These are phyloP conservation scores for Epichloe typhina DNA, from an alignment of 2,329 filamentous ascomycete species.

Conservation along the genomic window DNA sequence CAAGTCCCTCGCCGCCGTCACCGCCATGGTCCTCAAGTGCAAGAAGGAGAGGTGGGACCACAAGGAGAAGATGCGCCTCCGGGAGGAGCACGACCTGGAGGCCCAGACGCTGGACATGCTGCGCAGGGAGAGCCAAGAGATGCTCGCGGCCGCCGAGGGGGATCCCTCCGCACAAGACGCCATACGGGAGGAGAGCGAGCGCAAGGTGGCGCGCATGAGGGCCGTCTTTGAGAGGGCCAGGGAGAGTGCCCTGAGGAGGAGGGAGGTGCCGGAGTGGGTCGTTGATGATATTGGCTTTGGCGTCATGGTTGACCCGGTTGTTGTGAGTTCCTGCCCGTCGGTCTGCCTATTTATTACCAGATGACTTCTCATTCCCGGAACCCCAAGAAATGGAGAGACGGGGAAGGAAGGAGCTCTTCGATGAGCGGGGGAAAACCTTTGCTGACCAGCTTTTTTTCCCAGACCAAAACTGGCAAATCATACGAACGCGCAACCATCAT, in stretches of 20 bases:
- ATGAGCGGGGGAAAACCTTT: neutral
- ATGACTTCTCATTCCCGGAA: no score
- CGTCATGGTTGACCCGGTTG: conserved; percentile 59
- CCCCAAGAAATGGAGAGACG: no score
- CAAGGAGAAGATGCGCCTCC: conserved; percentile 47
- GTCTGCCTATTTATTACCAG: no score
- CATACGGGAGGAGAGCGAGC: conserved; percentile 32
- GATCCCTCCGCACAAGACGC: conserved; percentile 35
- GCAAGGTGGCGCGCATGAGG: conserved; percentile 31
- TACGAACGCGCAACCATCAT: conserved; percentile 80
- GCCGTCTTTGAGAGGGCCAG: conserved; percentile 40
- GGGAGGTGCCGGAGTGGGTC: conserved; percentile 60
- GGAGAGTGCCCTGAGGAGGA: conserved; percentile 27
- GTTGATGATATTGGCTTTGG: conserved; percentile 66
- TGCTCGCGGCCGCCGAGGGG: conserved; percentile 23
- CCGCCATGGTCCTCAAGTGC: conserved; percentile 59
- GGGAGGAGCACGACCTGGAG: conserved; percentile 45
- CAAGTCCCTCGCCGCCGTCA: conserved; percentile 57
- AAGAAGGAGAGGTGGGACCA: conserved; percentile 82
- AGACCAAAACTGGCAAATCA: conserved; percentile 75
- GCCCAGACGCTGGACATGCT: conserved; percentile 43
- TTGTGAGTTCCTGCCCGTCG: conserved; percentile 25
- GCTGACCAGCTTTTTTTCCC: neutral
- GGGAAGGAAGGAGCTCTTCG: neutral
- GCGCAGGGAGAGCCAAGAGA: conserved; percentile 30